Percentiles rank a stretch among this genome's conserved stretches.
Evolutionary conservation across 129 eudicot genomes (phyloP).

Genomic region (Flaveria robusta): DNA sequence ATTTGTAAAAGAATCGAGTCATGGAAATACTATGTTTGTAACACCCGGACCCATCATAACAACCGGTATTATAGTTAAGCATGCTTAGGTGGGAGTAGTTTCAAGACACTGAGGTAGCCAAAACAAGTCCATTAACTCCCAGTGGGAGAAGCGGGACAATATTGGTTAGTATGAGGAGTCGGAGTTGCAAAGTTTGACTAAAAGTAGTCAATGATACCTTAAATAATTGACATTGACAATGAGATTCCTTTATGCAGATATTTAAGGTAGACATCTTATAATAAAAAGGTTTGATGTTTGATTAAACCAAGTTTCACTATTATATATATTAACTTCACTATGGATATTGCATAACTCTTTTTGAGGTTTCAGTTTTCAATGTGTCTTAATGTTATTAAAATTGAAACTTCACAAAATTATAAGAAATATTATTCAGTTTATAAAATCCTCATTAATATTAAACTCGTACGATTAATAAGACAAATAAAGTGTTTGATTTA

Average conservation of each 20-base stretch:
- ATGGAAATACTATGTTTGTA: background rate
- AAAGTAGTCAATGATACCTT: background rate
- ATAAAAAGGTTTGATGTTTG: too few relatives aligned
- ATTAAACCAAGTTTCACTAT: background rate
- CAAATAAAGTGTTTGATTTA: conserved; percentile 3
- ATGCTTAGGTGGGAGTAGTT: background rate
- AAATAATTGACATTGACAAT: too few relatives aligned
- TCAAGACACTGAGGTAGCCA: background rate
- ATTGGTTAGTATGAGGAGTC: too few relatives aligned
- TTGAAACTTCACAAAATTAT: background rate
- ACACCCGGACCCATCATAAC: background rate
- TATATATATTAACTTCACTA: background rate
- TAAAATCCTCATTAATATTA: background rate
- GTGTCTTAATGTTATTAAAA: background rate
- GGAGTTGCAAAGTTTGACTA: background rate
- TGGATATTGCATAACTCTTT: background rate
- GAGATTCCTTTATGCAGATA: too few relatives aligned
- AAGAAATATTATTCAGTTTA: background rate
- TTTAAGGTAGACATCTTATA: too few relatives aligned
- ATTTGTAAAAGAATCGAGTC: background rate
- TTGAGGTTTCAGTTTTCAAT: background rate
- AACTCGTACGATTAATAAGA: background rate
- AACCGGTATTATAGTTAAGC: background rate
- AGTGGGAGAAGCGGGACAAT: too few relatives aligned
- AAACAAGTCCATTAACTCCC: too few relatives aligned